Conservation (phyloP, 2,329 filamentous ascomycete genomes). For the Dryadomyces sulphureus region DNA sequence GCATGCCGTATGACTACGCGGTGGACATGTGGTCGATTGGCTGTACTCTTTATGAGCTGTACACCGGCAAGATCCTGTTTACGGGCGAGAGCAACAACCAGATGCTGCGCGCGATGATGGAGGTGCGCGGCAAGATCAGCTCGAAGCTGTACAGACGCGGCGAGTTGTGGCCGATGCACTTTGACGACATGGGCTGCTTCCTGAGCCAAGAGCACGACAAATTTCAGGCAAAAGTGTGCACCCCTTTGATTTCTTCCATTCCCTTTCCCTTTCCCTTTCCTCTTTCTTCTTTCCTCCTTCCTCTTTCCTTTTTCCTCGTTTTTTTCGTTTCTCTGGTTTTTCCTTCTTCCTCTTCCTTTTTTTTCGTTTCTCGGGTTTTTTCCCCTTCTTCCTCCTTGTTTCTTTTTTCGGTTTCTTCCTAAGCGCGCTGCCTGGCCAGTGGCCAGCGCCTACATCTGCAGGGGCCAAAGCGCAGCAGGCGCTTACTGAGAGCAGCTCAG, state of each 20-base stretch:
- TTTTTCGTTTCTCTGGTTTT: no score
- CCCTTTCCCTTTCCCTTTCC: not conserved
- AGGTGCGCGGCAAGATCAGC: constrained; percentile 83
- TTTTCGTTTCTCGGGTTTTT: no score
- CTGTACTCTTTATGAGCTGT: constrained; percentile 91
- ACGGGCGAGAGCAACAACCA: constrained; percentile 93
- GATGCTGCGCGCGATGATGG: constrained; percentile 94
- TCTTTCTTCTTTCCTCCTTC: not conserved
- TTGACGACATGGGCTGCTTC: constrained; percentile 75
- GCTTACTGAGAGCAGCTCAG: no score
- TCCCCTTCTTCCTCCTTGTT: no score
- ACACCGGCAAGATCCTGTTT: constrained; percentile 95
- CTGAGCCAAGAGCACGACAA: constrained; percentile 76
- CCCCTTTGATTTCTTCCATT: constrained; percentile 1
- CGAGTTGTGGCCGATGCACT: constrained; percentile 60
- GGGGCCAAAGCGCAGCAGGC: no score
- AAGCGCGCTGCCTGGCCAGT: no score
- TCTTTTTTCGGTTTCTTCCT: no score
- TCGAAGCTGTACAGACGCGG: constrained; percentile 79
- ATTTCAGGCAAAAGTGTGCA: constrained; percentile 62
- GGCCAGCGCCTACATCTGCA: no score
- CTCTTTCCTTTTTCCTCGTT: no score
- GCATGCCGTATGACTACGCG: constrained; percentile 87
- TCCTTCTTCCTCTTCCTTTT: no score
- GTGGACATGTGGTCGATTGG: constrained; percentile 98